phyloP scores from a whole-genome alignment of 306 rosid species.

The Prinsepia uniflora region DNA sequence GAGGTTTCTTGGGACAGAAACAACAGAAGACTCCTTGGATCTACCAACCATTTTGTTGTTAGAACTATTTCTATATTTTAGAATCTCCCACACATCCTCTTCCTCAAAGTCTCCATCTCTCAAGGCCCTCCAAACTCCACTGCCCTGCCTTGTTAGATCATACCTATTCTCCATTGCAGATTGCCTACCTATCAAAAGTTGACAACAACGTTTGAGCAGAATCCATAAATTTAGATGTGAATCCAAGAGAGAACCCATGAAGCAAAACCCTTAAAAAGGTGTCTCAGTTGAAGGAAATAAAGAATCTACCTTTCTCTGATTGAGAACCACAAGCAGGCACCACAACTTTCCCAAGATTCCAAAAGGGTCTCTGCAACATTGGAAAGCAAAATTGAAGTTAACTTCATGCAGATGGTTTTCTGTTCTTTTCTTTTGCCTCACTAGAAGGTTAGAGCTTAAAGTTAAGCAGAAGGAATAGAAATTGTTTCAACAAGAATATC shows the following conservation, averaged over 20 bases:
- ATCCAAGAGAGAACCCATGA: neutral
- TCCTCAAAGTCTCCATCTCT: conserved; percentile 90
- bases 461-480: neutral
- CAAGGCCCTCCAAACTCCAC: conserved; percentile 72
- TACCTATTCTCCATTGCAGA: conserved; percentile 51
- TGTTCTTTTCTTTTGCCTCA: neutral
- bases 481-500: conserved; percentile 9
- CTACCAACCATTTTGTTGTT: conserved; percentile 14
- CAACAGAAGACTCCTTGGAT: conserved; percentile 22
- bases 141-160: conserved; percentile 45
- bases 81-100: conserved; percentile 67
- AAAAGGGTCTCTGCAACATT: conserved; percentile 32
- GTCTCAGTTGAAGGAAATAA: conserved; percentile 20
- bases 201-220: neutral
- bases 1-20: conserved; percentile 34
- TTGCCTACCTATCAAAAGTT: conserved; percentile 31
- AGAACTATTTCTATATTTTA: conserved; percentile 36
- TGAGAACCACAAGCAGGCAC: conserved; percentile 29
- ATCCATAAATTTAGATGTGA: conserved; percentile 13
- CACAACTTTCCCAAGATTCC: conserved; percentile 37
- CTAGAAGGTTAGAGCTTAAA: neutral
- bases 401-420: conserved; percentile 11
- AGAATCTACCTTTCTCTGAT: conserved; percentile 41
- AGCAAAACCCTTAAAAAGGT: conserved; percentile 11
- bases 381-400: conserved; percentile 19